Evolutionary conservation across 805 yeast genomes (phyloP).

Genomic region (Candida maris): DNA sequence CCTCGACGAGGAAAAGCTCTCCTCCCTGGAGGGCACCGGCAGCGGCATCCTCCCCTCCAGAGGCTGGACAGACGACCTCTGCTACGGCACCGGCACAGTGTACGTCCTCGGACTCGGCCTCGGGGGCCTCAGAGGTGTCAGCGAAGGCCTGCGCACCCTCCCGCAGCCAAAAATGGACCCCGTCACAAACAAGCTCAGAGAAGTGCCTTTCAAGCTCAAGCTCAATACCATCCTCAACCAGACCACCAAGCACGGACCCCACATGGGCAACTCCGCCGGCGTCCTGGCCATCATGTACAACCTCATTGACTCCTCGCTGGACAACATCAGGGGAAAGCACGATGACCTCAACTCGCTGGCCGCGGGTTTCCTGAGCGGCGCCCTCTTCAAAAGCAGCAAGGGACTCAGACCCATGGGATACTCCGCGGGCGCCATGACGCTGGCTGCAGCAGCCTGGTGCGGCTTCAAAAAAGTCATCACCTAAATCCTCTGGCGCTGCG

Average conservation of each 20-base stretch:
- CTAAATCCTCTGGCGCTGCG: too few relatives aligned
- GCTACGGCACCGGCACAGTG: constrained; percentile 96
- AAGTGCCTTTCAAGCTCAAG: constrained; percentile 75
- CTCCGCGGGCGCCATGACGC: constrained; percentile 80
- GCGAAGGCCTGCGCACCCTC: constrained; percentile 77
- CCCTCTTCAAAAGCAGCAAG: constrained; percentile 77
- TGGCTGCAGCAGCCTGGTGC: constrained; percentile 92
- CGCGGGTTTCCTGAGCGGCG: constrained; percentile 92
- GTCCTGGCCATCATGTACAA: constrained; percentile 88
- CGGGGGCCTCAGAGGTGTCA: constrained; percentile 87
- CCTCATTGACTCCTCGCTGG: constrained; percentile 75
- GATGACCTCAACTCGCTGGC: constrained; percentile 79
- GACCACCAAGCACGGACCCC: constrained; percentile 94
- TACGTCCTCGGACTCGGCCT: constrained; percentile 80
- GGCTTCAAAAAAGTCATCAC: constrained; percentile 53
- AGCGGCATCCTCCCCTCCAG: constrained; percentile 92
- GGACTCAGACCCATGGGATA: constrained; percentile 88
- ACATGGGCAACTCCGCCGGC: constrained; percentile 92
- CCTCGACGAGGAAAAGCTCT: constrained; percentile 77
- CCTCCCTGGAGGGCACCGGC: constrained; percentile 71
- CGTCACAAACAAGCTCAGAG: constrained; percentile 44
- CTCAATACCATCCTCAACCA: constrained; percentile 88
- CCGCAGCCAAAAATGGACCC: constrained; percentile 62
- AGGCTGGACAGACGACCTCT: constrained; percentile 95
- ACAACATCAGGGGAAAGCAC: constrained; percentile 80